Conservation (phyloP, 306 rosid species). For the Gillenia trifoliata region DNA sequence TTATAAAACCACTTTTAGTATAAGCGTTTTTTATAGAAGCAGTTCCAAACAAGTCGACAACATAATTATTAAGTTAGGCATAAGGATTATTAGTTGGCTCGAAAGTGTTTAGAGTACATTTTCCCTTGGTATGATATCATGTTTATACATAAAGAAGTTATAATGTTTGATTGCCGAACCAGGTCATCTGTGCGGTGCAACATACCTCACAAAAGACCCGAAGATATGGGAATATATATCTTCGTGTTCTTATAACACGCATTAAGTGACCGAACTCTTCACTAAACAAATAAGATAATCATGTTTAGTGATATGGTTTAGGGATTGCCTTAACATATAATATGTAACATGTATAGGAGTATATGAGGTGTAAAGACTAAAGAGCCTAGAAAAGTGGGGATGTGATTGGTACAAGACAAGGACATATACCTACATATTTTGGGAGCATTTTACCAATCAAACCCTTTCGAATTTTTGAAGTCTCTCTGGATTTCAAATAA, state of each 20-base stretch:
- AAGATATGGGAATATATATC: too few relatives aligned
- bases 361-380: slow-evolving; percentile 36
- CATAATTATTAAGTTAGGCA: background rate
- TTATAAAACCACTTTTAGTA: too few relatives aligned
- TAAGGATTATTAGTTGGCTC: background rate
- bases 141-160: too few relatives aligned
- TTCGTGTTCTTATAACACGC: background rate
- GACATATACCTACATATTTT: slow-evolving; percentile 38
- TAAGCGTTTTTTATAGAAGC: too few relatives aligned
- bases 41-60: background rate
- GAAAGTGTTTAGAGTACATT: background rate
- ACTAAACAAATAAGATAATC: background rate
- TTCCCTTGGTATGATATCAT: too few relatives aligned
- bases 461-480: background rate
- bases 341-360: slow-evolving; percentile 2
- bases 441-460: background rate
- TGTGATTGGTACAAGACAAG: slow-evolving; percentile 39
- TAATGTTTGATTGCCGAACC: too few relatives aligned
- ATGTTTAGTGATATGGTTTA: background rate
- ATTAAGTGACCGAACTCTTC: background rate
- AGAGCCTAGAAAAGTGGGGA: slow-evolving; percentile 20
- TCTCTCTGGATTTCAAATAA: background rate
- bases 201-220: too few relatives aligned
- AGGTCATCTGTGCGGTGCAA: rapidly evolving
- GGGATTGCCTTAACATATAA: background rate